phyloP scores from a whole-genome alignment of 306 rosid genomes.

The Rosa rugosa region DNA sequence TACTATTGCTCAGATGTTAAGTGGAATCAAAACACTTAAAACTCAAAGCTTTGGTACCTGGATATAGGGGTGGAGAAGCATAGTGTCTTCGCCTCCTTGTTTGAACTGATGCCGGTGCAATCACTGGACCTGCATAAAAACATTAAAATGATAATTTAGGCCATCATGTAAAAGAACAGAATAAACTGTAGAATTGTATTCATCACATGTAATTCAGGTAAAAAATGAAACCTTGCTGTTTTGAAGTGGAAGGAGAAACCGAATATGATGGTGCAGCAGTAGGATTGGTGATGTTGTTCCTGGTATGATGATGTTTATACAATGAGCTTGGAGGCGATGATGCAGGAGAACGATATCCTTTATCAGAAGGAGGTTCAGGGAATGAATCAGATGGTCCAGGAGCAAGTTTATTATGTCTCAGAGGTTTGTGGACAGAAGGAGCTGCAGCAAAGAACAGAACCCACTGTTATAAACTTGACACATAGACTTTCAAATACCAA shows the following conservation, averaged over 20 bases:
- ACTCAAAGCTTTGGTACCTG: slow-evolving; percentile 43
- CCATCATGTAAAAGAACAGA: background rate
- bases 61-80: slow-evolving; percentile 59
- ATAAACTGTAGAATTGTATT: background rate
- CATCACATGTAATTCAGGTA: slow-evolving; percentile 2
- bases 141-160: background rate
- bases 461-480: slow-evolving; percentile 13
- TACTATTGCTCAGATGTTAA: background rate
- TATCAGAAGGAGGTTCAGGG: slow-evolving; percentile 44
- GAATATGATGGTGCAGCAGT: slow-evolving; percentile 59
- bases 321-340: slow-evolving; percentile 47
- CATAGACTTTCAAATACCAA: slow-evolving; percentile 6
- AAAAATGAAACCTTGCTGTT: slow-evolving; percentile 50
- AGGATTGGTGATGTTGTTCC: slow-evolving; percentile 50
- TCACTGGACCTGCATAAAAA: slow-evolving; percentile 42
- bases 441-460: slow-evolving; percentile 38
- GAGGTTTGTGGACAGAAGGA: slow-evolving; percentile 44
- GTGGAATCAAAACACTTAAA: slow-evolving; percentile 18
- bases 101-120: slow-evolving; percentile 48
- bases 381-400: slow-evolving; percentile 45
- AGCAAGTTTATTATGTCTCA: slow-evolving; percentile 38
- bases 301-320: slow-evolving; percentile 43
- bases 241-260: slow-evolving; percentile 49
- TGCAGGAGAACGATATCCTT: slow-evolving; percentile 44
- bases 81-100: slow-evolving; percentile 32